Base-by-base conservation (phyloP, 108 stramenopile species). In the Aurantiochytrium sp. region DNA sequence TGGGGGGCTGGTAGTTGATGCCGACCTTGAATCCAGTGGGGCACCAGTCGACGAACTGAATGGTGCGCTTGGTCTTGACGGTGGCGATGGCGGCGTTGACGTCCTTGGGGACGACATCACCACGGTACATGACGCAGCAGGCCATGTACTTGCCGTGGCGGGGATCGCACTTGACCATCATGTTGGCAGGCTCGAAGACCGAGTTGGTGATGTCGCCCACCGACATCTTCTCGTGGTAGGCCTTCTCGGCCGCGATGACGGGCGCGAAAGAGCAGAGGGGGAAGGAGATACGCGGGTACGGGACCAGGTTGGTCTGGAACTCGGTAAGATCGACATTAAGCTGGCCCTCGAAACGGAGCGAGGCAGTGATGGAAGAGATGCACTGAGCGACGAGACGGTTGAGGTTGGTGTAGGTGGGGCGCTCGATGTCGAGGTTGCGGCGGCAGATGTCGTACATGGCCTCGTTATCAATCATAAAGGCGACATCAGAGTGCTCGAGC, bases 121-220 rank as follows among this genome's bases (percentile, higher is more conserved):
- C 97, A 90, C 97, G 96, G 96, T 96, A 97, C 96, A 98, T 96
- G 92, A 98, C 91, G 91, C 91, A 91, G 90, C 91, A 91, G 21
- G 91, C 91, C 91, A 91, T 91, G 90, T 90, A 91, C 88, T 91
- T 91, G 51, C 91, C 91, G 89, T 91, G 96, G 89, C 96, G 95
- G 83, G 97, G 97, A 89, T 98, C 96, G 87, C 97, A 98, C 95
- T 97, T 98, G 94, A 96, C 97, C 96, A 98, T 96, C 96, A 97
- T 96, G 93, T 90, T 90, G 55, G 94, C 91, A 25, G 96, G 97
- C 93, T 98, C 97, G 89, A 98, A 97, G 58, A 97, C 97, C 18
- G 96, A 94, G 95, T 95, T 96, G 92, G 97, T 98, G 89, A 98
- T 96, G 91, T 98, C 97, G 19, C 96, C 95, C 28, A 98, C 97